Conservation (phyloP, 2,329 filamentous ascomycete species). For the Knoxdaviesia proteae region DNA sequence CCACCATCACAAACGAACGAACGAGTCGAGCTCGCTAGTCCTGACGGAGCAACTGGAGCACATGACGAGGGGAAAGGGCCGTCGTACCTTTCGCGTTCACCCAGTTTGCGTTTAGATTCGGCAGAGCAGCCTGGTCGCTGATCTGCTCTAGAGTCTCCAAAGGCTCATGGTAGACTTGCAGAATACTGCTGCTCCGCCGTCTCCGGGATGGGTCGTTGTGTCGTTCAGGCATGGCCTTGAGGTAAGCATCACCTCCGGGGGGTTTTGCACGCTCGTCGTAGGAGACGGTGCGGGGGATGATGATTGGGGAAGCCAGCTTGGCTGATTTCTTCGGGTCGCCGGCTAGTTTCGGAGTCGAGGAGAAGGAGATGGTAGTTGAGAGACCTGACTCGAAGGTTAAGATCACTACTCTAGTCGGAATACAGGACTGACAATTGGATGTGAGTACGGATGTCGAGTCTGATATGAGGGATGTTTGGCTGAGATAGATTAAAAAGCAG, state of each 20-base stretch:
- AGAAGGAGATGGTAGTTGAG: background rate
- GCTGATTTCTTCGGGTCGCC: slow-evolving; percentile 25
- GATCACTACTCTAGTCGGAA: too few relatives aligned
- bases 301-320: slow-evolving; percentile 84
- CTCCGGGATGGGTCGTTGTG: slow-evolving; percentile 48
- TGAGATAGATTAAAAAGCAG: background rate
- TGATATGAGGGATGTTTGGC: background rate
- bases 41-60: too few relatives aligned
- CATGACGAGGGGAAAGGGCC: background rate
- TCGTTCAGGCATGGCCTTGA: slow-evolving; percentile 35
- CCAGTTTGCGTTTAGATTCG: slow-evolving; percentile 96
- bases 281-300: slow-evolving; percentile 75
- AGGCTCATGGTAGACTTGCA: slow-evolving; percentile 84
- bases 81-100: slow-evolving; percentile 84
- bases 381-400: too few relatives aligned
- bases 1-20: too few relatives aligned
- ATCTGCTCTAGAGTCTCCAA: slow-evolving; percentile 93
- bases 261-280: slow-evolving; percentile 63
- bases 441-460: too few relatives aligned
- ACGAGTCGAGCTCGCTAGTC: too few relatives aligned
- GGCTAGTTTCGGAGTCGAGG: slow-evolving; percentile 25
- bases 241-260: slow-evolving; percentile 37
- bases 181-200: slow-evolving; percentile 88
- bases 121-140: slow-evolving; percentile 83
- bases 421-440: too few relatives aligned